Evolutionary conservation across 2,329 filamentous ascomycete genomes (phyloP), one percentile per base, ranked within the genome.

Genomic region (Xylaria sp.): DNA sequence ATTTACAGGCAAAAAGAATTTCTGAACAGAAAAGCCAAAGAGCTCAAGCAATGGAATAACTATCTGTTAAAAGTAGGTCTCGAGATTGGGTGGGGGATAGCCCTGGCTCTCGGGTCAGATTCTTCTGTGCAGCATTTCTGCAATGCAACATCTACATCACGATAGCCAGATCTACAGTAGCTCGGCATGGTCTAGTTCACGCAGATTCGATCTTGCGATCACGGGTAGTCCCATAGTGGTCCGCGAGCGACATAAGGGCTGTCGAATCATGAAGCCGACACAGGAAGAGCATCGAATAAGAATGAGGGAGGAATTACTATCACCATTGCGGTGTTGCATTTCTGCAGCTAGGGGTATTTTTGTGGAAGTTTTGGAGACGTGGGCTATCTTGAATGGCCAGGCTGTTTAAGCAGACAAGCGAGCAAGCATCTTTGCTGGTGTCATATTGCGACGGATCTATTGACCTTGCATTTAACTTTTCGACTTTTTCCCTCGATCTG

Each of bases 111-210:
- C 9, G 15, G 37, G 14, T 21, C 23, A 51, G 5, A 19, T n/a
- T 56, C 28, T 46, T 23, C 46, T 25, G 17, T 25, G 19, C 19
- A 38, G 46, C 17, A 25, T 6, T 42, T 31, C 61, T 60, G 57
- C 51, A 63, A 56, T 63, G 51, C 50, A 60, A 46, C 55, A 23
- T 12, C 0, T 15, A 17, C 38, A 52, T 43, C 9, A 60, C 35
- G 17, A 40, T n/a, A n/a, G 14, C 14, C 21, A 35, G 49, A 46
- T 47, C 57, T 47, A 50, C 49, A 47, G 40, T 2, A 51, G 28
- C 43, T 55, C 37, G 40, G 37, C 50, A 17, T 46, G 25, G 14
- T 28, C 8, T 2, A 21, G 2, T 45, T 45, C 38, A 17, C 23
- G 60, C 37, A 62, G 25, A 38, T 33, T 45, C 15, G 50, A 63